Evolutionary conservation across 768 basidiomycete species (phyloP).

Genomic region (Tricholoma terreum): DNA sequence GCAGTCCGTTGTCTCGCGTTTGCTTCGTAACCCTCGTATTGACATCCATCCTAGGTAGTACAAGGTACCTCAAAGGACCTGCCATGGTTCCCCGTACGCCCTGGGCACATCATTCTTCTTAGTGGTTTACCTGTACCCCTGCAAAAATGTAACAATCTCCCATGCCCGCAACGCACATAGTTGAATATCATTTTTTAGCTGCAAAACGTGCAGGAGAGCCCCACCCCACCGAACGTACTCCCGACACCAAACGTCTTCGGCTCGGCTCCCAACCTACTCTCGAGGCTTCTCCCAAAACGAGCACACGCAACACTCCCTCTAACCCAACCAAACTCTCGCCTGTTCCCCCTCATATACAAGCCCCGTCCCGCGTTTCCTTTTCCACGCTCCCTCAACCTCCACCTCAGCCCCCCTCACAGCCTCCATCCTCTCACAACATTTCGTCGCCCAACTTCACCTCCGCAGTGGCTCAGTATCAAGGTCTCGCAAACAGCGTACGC

Average conservation of each 20-base stretch:
- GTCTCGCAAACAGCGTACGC: neutral
- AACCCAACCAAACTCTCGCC: constrained; percentile 22
- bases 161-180: neutral
- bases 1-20: constrained; percentile 33
- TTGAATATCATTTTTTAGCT: constrained; percentile 15
- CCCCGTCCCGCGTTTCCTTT: constrained; percentile 6
- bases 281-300: constrained; percentile 21
- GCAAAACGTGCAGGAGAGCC: constrained; percentile 46
- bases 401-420: neutral
- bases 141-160: constrained; percentile 25
- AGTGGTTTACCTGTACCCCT: constrained; percentile 41
- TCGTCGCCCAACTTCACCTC: neutral
- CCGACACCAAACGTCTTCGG: constrained; percentile 47
- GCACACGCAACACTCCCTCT: constrained; percentile 20
- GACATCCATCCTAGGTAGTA: constrained; percentile 29
- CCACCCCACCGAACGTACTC: constrained; percentile 27
- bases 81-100: constrained; percentile 57
- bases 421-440: neutral
- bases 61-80: constrained; percentile 28
- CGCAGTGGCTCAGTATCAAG: neutral
- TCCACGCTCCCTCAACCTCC: neutral
- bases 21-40: neutral
- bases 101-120: constrained; percentile 45
- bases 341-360: constrained; percentile 20
- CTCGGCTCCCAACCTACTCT: constrained; percentile 22